A percentile compares a stretch with the other conserved stretches of the same genome.
Evolutionary conservation across 495 filamentous ascomycete genomes (phyloP).

Genomic region (Choiromyces venosus): DNA sequence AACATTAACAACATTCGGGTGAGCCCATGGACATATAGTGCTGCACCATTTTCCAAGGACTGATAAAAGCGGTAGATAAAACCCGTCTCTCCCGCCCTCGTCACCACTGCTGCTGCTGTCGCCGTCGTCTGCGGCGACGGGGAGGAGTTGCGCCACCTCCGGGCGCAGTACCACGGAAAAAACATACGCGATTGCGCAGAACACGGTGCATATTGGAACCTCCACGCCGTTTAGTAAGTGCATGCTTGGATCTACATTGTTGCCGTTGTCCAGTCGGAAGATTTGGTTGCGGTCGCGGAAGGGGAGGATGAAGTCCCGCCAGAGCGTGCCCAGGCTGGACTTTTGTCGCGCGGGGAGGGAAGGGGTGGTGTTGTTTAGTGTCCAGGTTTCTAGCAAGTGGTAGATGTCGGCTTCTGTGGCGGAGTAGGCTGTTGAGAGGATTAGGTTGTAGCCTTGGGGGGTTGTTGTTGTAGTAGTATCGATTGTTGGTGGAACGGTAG

Average conservation of each 20-base stretch:
- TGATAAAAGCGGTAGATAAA: conserved; percentile 9
- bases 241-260: conserved; percentile 10
- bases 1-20: conserved; percentile 15
- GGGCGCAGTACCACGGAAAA: conserved; percentile 16
- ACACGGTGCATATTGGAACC: conserved; percentile 17
- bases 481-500: background rate
- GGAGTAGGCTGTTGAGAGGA: conserved; percentile 4
- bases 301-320: conserved; percentile 12
- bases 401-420: conserved; percentile 13
- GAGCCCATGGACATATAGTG: conserved; percentile 12
- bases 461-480: too few relatives aligned
- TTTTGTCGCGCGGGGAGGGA: background rate
- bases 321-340: background rate
- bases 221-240: background rate
- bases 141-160: background rate
- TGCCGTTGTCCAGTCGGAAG: conserved; percentile 3
- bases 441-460: background rate
- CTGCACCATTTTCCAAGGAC: conserved; percentile 20
- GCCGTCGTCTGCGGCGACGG: background rate
- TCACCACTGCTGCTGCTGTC: background rate
- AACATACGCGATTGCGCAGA: conserved; percentile 15
- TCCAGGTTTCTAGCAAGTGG: background rate
- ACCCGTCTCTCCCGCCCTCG: background rate
- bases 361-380: conserved; percentile 7
- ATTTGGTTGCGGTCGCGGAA: conserved; percentile 10